A percentile compares a stretch with the other conserved stretches of the same genome.
phyloP scores from a whole-genome alignment of 2,329 filamentous ascomycete species.

The Drechslerella stenobrocha region DNA sequence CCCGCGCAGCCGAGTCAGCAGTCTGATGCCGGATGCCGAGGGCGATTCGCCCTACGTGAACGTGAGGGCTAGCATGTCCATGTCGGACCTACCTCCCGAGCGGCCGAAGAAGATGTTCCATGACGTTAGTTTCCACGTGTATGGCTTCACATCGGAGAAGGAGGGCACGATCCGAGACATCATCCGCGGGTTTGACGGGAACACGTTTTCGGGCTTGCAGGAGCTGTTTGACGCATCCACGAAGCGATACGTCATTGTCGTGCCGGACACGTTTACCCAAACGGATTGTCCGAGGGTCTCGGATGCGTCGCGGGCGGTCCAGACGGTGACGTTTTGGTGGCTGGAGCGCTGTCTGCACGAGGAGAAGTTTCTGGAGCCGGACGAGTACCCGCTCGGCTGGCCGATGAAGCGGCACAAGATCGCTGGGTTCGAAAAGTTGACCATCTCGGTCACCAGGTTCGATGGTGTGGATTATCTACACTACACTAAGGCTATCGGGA shows the following conservation, averaged over 20 bases:
- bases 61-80: conserved; percentile 32
- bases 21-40: conserved; percentile 52
- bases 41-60: conserved; percentile 52
- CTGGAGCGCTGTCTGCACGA: conserved; percentile 83
- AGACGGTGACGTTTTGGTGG: conserved; percentile 83
- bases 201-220: conserved; percentile 50
- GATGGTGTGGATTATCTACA: conserved; percentile 82
- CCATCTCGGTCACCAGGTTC: conserved; percentile 80
- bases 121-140: conserved; percentile 56
- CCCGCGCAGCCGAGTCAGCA: conserved; percentile 43
- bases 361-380: conserved; percentile 71
- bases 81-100: conserved; percentile 35
- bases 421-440: conserved; percentile 68
- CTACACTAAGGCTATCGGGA: conserved; percentile 72
- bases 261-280: conserved; percentile 57
- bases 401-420: conserved; percentile 65
- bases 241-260: conserved; percentile 53
- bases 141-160: conserved; percentile 58
- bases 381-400: conserved; percentile 71
- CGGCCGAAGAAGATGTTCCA: conserved; percentile 56
- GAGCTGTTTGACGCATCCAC: conserved; percentile 46
- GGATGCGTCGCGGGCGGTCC: conserved; percentile 55
- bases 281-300: conserved; percentile 51
- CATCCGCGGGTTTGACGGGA: conserved; percentile 55
- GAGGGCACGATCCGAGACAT: conserved; percentile 36